A percentile compares a stretch with the other conserved stretches of the same genome.
Evolutionary conservation across 2,329 filamentous ascomycete species (phyloP).

Genomic region (Aaosphaeria arxii): DNA sequence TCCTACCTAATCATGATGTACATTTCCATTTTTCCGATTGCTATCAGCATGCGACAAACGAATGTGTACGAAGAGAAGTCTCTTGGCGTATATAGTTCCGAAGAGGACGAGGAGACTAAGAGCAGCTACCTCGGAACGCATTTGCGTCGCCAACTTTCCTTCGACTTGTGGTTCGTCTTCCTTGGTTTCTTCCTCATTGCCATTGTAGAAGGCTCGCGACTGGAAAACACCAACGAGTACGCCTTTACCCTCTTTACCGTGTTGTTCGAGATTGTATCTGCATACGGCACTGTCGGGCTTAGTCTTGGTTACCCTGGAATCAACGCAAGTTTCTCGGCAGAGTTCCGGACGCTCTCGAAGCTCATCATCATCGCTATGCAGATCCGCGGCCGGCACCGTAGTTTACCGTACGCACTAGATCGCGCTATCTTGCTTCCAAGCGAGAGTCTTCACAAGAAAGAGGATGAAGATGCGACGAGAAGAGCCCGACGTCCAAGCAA

Average conservation of each 20-base stretch:
- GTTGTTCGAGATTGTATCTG: slow-evolving; percentile 42
- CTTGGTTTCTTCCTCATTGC: slow-evolving; percentile 88
- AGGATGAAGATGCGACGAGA: slow-evolving; percentile 51
- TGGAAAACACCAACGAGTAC: slow-evolving; percentile 60
- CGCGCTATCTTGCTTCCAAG: slow-evolving; percentile 67
- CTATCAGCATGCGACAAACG: slow-evolving; percentile 88
- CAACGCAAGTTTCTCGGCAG: slow-evolving; percentile 77
- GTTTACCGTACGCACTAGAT: slow-evolving; percentile 65
- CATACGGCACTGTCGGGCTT: slow-evolving; percentile 80
- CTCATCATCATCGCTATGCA: slow-evolving; percentile 67
- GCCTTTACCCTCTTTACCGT: slow-evolving; percentile 49
- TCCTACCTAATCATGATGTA: slow-evolving; percentile 99
- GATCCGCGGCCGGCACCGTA: slow-evolving; percentile 63
- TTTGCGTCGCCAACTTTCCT: slow-evolving; percentile 88
- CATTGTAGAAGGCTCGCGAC: slow-evolving; percentile 75
- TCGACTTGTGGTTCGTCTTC: slow-evolving; percentile 97
- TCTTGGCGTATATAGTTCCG: slow-evolving; percentile 66
- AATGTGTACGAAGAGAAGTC: slow-evolving; percentile 96
- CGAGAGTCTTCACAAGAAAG: slow-evolving; percentile 61
- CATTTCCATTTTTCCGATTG: slow-evolving; percentile 94
- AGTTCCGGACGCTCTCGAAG: slow-evolving; percentile 72
- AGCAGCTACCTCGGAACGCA: slow-evolving; percentile 88
- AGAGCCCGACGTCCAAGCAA: slow-evolving; percentile 30
- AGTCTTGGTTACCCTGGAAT: slow-evolving; percentile 75
- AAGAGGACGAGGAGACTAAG: slow-evolving; percentile 53